Conservation (phyloP, 345 rosid species). For the Gossypium sturtianum region DNA sequence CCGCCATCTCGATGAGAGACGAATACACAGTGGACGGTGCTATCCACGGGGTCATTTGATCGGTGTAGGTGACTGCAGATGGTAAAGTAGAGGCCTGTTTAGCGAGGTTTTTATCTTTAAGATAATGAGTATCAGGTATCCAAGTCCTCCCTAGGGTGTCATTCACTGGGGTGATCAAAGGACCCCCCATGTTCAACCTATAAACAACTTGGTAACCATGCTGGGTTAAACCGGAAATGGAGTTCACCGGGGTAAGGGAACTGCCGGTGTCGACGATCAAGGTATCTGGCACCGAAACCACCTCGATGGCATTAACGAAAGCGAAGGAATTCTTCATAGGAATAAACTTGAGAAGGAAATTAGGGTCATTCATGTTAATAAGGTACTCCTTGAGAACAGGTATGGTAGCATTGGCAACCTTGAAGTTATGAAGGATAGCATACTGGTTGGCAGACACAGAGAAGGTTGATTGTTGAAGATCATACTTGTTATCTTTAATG, state of each 20-base stretch:
- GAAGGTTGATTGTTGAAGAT: constrained; percentile 51
- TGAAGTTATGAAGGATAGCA: constrained; percentile 60
- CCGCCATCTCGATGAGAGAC: constrained; percentile 58
- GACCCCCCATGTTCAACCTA: constrained; percentile 76
- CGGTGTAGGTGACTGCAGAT: constrained; percentile 40
- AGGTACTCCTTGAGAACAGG: constrained; percentile 54
- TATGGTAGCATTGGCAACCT: constrained; percentile 26
- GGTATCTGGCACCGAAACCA: constrained; percentile 65
- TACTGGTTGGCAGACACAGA: constrained; percentile 48
- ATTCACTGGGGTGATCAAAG: constrained; percentile 46
- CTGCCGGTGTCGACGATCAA: constrained; percentile 48
- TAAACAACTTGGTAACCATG: constrained; percentile 49
- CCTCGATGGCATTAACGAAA: constrained; percentile 66
- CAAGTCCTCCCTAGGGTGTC: constrained; percentile 58
- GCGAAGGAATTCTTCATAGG: constrained; percentile 54
- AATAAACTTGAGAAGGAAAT: constrained; percentile 42
- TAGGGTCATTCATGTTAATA: constrained; percentile 43
- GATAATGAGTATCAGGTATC: constrained; percentile 46
- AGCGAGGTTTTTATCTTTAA: constrained; percentile 42
- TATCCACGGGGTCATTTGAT: constrained; percentile 46
- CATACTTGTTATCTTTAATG: constrained; percentile 30
- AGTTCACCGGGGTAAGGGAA: constrained; percentile 45
- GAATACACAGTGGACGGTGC: constrained; percentile 68
- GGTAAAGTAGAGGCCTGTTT: constrained; percentile 27
- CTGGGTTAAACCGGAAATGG: constrained; percentile 34